phyloP scores from a whole-genome alignment of 2,329 filamentous ascomycete genomes.

The Lasiodiplodia hormozganensis region DNA sequence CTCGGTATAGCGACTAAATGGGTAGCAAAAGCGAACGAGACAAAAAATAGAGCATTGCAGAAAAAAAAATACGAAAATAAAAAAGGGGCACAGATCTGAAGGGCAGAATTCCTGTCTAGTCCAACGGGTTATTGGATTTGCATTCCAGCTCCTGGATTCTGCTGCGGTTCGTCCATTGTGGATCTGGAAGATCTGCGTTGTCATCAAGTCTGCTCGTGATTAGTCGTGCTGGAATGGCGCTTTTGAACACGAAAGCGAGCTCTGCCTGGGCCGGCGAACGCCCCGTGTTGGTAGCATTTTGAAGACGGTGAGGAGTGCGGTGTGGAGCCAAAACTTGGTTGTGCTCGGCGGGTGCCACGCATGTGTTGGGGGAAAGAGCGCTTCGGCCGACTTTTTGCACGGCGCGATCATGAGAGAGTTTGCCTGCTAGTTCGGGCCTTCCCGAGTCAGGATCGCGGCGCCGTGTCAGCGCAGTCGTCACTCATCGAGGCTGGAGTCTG shows the following conservation, averaged over 20 bases:
- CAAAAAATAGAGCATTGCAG: not conserved
- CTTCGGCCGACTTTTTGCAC: constrained; percentile 2
- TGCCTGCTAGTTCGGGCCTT: constrained; percentile 21
- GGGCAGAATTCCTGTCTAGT: not conserved
- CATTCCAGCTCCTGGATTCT: not conserved
- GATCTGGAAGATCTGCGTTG: not conserved
- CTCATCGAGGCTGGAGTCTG: constrained; percentile 12
- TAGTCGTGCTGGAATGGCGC: not conserved
- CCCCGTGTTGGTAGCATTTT: not conserved
- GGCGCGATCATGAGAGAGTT: not conserved
- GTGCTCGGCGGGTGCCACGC: constrained; percentile 13
- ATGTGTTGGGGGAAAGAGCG: not conserved
- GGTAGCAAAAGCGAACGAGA: not conserved
- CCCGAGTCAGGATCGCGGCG: constrained; percentile 9
- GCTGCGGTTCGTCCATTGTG: not conserved
- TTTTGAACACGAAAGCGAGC: constrained; percentile 1
- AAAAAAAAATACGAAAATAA: not conserved
- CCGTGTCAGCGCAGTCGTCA: constrained; percentile 19
- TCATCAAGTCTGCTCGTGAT: constrained; percentile 2
- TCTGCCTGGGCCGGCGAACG: not conserved
- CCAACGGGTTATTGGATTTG: not conserved
- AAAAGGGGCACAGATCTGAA: not conserved
- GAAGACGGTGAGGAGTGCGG: constrained; percentile 1
- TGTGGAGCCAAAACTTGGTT: constrained; percentile 5
- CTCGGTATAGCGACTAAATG: not conserved